A percentile compares a stretch with the other conserved stretches of the same genome.
Conservation (phyloP, 2,329 filamentous ascomycete genomes). For the Phyllosticta paracitricarpa region DNA sequence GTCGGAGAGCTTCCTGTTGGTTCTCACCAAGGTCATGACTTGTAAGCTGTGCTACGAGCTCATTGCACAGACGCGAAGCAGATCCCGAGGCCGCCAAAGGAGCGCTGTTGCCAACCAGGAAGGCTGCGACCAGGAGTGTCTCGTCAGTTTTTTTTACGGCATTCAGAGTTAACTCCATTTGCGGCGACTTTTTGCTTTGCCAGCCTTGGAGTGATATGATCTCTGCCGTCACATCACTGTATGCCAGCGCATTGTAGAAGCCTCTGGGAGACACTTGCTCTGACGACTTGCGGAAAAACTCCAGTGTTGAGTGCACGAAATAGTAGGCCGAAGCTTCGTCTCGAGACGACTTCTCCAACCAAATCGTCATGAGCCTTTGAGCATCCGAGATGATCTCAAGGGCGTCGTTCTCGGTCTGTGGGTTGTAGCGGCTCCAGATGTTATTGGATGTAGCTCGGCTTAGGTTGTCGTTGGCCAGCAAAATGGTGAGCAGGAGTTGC, state of each 20-base stretch:
- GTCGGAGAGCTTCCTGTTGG: constrained; percentile 33
- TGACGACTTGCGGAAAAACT: constrained; percentile 14
- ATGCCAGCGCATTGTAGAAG: constrained; percentile 35
- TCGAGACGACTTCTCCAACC: constrained; percentile 21
- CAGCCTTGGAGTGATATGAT: constrained; percentile 33
- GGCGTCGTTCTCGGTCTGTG: constrained; percentile 43
- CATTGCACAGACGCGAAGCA: constrained; percentile 47
- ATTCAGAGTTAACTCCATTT: constrained; percentile 28
- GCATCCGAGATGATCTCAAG: constrained; percentile 44
- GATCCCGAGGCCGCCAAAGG: constrained; percentile 38
- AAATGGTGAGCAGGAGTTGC: constrained; percentile 44
- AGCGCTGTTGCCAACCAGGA: constrained; percentile 39
- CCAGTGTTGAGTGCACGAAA: constrained; percentile 19
- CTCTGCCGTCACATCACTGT: constrained; percentile 27
- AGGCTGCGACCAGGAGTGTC: constrained; percentile 36
- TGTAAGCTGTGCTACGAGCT: constrained; percentile 51
- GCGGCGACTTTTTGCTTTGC: constrained; percentile 23
- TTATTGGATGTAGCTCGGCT: constrained; percentile 46
- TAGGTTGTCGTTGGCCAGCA: constrained; percentile 51
- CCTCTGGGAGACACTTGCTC: constrained; percentile 17
- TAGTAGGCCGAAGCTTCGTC: neutral
- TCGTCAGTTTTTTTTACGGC: constrained; percentile 20
- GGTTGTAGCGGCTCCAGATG: constrained; percentile 39
- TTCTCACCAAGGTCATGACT: constrained; percentile 38
- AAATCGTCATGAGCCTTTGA: constrained; percentile 36